These are phyloP conservation scores for Geotrichum siamense DNA, from an alignment of 1,139 yeast species.

Conservation along the genomic window DNA sequence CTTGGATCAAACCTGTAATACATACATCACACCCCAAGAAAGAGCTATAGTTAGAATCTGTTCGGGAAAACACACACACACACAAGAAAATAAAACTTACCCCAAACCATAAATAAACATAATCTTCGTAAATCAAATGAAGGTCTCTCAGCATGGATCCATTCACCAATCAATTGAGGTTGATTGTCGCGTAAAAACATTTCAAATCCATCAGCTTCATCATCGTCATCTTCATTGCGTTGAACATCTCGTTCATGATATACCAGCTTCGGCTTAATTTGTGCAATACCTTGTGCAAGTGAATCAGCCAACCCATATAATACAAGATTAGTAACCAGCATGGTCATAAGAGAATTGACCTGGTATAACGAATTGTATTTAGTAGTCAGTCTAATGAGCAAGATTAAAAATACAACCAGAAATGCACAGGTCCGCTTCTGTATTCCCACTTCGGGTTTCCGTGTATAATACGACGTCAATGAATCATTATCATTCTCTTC, in stretches of 20 bases:
- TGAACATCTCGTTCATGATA: background rate
- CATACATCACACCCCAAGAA: too few species aligned
- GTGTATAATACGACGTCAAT: too few species aligned
- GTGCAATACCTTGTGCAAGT: slow-evolving; percentile 52
- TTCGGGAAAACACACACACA: background rate
- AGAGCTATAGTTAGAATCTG: background rate
- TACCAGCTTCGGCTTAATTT: background rate
- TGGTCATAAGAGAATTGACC: slow-evolving; percentile 62
- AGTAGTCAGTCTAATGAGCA: slow-evolving; percentile 24
- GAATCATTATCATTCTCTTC: background rate
- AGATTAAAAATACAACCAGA: slow-evolving; percentile 29
- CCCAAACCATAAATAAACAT: slow-evolving; percentile 83
- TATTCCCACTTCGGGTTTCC: slow-evolving; percentile 22
- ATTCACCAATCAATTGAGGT: background rate
- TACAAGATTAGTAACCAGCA: slow-evolving; percentile 73
- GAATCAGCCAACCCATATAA: slow-evolving; percentile 86
- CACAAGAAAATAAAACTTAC: slow-evolving; percentile 14
- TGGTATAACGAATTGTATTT: slow-evolving; percentile 45
- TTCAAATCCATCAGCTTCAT: slow-evolving; percentile 28
- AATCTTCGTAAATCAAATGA: slow-evolving; percentile 61
- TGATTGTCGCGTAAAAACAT: slow-evolving; percentile 1
- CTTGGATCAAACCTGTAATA: slow-evolving; percentile 52
- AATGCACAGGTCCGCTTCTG: slow-evolving; percentile 34
- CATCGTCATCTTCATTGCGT: slow-evolving; percentile 7
- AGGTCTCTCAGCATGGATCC: slow-evolving; percentile 9